Percentiles rank a stretch among this genome's conserved stretches.
phyloP scores from a whole-genome alignment of 805 yeast genomes.

The Kodamaea hsintzibuensis region DNA sequence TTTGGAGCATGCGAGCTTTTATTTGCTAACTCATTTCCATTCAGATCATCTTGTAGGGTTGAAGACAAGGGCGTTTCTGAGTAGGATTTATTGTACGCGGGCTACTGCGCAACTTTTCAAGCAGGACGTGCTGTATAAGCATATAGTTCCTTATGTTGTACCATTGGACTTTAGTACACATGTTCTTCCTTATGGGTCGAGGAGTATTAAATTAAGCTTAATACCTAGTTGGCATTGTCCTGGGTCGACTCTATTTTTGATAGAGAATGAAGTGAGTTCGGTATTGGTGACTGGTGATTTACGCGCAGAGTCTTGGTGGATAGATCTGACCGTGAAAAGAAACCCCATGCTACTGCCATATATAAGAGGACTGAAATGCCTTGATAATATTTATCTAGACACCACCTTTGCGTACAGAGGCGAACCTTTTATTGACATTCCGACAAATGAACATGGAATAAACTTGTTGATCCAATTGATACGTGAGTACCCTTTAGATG shows the following conservation, averaged over 20 bases:
- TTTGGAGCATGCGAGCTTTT: conserved; percentile 19
- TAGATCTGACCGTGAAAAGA: conserved; percentile 30
- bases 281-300: conserved; percentile 59
- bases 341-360: conserved; percentile 47
- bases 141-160: conserved; percentile 19
- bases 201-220: conserved; percentile 38
- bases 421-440: conserved; percentile 49
- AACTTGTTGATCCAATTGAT: conserved; percentile 31
- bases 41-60: conserved; percentile 56
- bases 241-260: conserved; percentile 56
- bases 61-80: conserved; percentile 36
- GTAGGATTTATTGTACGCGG: conserved; percentile 48
- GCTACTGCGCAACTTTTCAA: conserved; percentile 34
- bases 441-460: conserved; percentile 44
- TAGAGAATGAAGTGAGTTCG: conserved; percentile 34
- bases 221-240: conserved; percentile 60
- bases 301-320: conserved; percentile 57
- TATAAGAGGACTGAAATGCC: conserved; percentile 24
- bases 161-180: conserved; percentile 20
- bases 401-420: conserved; percentile 52
- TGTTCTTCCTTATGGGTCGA: neutral
- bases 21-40: conserved; percentile 53
- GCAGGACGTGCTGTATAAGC: conserved; percentile 17
- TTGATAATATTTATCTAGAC: conserved; percentile 54
- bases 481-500: conserved; percentile 43